Conservation (phyloP, 148 eudicot species). For the Cornus kousa region DNA sequence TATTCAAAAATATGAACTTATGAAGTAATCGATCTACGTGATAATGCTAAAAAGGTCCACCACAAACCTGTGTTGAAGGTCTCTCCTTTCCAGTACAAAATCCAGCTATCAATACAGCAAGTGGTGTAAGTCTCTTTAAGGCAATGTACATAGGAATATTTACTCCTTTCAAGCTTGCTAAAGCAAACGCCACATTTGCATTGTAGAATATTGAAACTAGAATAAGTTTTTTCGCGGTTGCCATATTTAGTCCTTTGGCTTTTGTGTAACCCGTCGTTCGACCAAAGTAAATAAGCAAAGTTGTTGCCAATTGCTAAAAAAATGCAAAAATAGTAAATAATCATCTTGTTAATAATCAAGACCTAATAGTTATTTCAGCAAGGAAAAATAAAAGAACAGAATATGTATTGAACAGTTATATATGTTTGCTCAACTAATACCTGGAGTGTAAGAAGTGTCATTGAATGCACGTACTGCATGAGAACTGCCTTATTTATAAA, state of each 20-base stretch:
- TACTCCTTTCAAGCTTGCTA: conserved; percentile 97
- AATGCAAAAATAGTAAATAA: conserved; percentile 12
- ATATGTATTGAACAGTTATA: not conserved
- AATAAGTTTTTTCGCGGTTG: conserved; percentile 80
- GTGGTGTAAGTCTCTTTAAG: conserved; percentile 90
- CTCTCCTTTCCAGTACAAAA: conserved; percentile 70
- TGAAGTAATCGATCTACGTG: not conserved
- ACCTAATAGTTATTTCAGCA: not conserved
- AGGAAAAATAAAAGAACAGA: not conserved
- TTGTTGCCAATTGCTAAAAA: conserved; percentile 75
- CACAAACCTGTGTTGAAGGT: conserved; percentile 77
- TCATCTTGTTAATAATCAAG: conserved; percentile 5
- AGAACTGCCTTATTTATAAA: conserved; percentile 92
- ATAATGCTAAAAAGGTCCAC: not conserved
- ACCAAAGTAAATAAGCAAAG: conserved; percentile 76
- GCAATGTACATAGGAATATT: conserved; percentile 99
- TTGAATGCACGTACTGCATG: conserved; percentile 81
- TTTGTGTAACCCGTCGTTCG: conserved; percentile 71
- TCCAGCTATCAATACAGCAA: conserved; percentile 86
- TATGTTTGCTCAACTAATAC: conserved; percentile 27
- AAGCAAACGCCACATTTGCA: conserved; percentile 97
- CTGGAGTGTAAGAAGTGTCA: conserved; percentile 92
- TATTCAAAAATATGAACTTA: not conserved
- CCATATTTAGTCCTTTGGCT: conserved; percentile 66
- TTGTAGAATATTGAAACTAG: conserved; percentile 92